A percentile compares a stretch with the other conserved stretches of the same genome.
phyloP scores from a whole-genome alignment of 805 yeast species.

The Saturnispora quitensis region DNA sequence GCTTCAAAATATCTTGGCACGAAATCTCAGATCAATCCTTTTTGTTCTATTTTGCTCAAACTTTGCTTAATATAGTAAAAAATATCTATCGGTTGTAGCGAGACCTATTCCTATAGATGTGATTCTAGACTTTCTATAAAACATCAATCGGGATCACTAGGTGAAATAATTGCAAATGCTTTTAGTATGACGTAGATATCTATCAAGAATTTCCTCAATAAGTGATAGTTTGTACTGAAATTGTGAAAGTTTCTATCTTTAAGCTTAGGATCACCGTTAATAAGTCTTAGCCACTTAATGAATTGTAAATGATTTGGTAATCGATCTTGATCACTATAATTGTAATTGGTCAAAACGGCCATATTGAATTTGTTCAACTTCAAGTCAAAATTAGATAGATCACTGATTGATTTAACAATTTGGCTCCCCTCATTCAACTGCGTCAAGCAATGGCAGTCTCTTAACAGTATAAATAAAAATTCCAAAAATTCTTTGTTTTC shows the following conservation, averaged over 20 bases:
- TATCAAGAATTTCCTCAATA: conserved; percentile 2
- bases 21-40: neutral
- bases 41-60: neutral
- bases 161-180: neutral
- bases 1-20: neutral
- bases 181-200: conserved; percentile 4
- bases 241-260: neutral
- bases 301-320: conserved; percentile 3
- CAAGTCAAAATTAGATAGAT: neutral
- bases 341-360: neutral
- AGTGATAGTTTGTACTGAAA: neutral
- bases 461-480: conserved; percentile 10
- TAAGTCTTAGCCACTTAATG: conserved; percentile 4
- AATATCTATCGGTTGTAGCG: neutral
- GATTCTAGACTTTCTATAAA: neutral
- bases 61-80: neutral
- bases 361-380: neutral
- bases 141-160: neutral
- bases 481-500: conserved; percentile 19
- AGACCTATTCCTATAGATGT: neutral
- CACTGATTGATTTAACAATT: neutral
- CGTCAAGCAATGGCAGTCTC: conserved; percentile 11
- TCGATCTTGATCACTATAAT: neutral
- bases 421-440: neutral
- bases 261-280: neutral